phyloP scores from a whole-genome alignment of 768 basidiomycete genomes.

The Trametes coccinea region DNA sequence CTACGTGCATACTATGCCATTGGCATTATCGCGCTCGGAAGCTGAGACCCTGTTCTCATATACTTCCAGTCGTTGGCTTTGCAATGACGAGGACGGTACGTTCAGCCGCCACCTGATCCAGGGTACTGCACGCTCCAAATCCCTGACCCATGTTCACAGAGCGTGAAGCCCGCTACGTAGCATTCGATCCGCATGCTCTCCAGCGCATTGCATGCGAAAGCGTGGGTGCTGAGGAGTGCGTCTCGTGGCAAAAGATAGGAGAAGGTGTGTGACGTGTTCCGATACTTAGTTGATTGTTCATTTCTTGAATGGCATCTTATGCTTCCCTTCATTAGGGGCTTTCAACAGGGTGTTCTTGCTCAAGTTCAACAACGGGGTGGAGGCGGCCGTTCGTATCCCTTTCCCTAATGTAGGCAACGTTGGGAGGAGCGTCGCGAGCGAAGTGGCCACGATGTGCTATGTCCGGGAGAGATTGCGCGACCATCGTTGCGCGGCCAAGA shows the following conservation, averaged over 20 bases:
- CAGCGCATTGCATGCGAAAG: background rate
- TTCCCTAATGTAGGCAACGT: conserved; percentile 1
- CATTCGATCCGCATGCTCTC: conserved; percentile 1
- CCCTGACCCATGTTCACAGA: background rate
- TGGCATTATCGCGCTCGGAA: background rate
- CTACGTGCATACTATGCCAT: background rate
- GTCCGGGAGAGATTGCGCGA: background rate
- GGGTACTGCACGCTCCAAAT: background rate
- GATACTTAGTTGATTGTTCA: background rate
- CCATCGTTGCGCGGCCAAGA: background rate
- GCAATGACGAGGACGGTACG: background rate
- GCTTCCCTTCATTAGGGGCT: background rate
- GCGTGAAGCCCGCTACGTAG: background rate
- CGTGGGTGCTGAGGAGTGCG: background rate
- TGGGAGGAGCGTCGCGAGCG: background rate
- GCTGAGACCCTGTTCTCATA: background rate
- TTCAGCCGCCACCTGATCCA: background rate
- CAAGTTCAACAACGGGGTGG: background rate
- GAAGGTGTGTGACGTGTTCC: background rate
- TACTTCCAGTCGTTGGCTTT: background rate
- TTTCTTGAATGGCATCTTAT: background rate
- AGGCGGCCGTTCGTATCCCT: conserved; percentile 4
- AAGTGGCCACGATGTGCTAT: conserved; percentile 9
- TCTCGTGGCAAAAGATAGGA: background rate
- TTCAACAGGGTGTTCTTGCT: conserved; percentile 11